Conservation (phyloP, 768 basidiomycete genomes). For the Strobilomyces confusus region DNA sequence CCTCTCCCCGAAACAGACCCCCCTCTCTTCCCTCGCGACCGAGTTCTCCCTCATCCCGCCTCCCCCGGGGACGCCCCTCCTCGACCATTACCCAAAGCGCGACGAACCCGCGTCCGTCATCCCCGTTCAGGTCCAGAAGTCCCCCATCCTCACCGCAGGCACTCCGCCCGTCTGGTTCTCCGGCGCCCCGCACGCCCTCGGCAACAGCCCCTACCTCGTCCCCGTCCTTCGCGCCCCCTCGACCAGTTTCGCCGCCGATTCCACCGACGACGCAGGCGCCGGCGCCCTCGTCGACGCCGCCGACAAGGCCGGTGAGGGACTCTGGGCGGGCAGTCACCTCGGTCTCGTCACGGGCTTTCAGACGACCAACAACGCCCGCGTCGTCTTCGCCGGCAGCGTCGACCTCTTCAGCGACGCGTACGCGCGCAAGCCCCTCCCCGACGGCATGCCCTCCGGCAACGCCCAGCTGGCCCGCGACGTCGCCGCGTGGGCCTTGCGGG, state of each 20-base stretch:
- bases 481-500: constrained; percentile 88
- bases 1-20: constrained; percentile 70
- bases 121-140: constrained; percentile 52
- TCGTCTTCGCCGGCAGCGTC: constrained; percentile 77
- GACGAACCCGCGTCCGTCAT: constrained; percentile 60
- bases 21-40: constrained; percentile 72
- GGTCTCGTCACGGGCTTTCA: constrained; percentile 89
- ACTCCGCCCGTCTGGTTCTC: constrained; percentile 71
- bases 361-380: constrained; percentile 68
- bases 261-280: constrained; percentile 50
- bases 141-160: constrained; percentile 44
- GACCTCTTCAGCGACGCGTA: constrained; percentile 78
- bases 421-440: constrained; percentile 56
- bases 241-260: constrained; percentile 73
- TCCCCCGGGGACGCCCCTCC: constrained; percentile 74
- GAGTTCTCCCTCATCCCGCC: constrained; percentile 92
- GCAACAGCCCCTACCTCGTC: constrained; percentile 72
- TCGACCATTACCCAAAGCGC: constrained; percentile 83
- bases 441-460: constrained; percentile 70
- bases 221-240: constrained; percentile 77
- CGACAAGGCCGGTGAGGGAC: constrained; percentile 71
- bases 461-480: constrained; percentile 68
- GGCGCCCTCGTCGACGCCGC: constrained; percentile 66
- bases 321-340: constrained; percentile 78
- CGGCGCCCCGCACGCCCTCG: constrained; percentile 61